Percentiles rank a stretch among this genome's conserved stretches.
Conservation (phyloP, 805 yeast species). For the Saccharomycopsis babjevae region DNA sequence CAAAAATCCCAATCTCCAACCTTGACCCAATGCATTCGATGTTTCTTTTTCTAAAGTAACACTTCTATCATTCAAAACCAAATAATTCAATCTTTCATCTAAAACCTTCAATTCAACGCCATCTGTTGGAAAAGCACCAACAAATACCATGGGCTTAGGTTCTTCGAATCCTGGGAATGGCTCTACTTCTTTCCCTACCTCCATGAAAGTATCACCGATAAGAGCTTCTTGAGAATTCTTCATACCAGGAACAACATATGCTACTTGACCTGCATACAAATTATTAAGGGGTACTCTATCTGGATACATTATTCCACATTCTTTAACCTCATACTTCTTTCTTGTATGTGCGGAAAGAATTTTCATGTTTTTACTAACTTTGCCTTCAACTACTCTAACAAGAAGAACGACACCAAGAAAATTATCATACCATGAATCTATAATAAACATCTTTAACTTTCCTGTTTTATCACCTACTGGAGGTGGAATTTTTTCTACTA, state of each 20-base stretch:
- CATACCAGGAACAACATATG: conserved; percentile 92
- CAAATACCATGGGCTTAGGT: conserved; percentile 96
- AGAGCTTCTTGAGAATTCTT: conserved; percentile 75
- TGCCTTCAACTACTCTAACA: conserved; percentile 79
- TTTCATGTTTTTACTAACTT: conserved; percentile 61
- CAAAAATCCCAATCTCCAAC: conserved; percentile 93
- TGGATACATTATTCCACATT: conserved; percentile 93
- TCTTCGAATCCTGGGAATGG: conserved; percentile 93
- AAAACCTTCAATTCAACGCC: conserved; percentile 80
- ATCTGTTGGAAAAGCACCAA: conserved; percentile 96
- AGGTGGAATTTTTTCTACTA: conserved; percentile 70
- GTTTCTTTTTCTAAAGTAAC: conserved; percentile 85
- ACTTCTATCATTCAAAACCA: conserved; percentile 85
- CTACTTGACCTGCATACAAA: conserved; percentile 86
- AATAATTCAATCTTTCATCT: conserved; percentile 82
- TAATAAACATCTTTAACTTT: conserved; percentile 67
- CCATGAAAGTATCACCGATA: conserved; percentile 84
- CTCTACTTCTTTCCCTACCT: conserved; percentile 47
- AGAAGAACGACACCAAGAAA: conserved; percentile 85
- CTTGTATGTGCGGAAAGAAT: conserved; percentile 69
- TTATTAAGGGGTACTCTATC: conserved; percentile 57
- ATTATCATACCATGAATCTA: conserved; percentile 97
- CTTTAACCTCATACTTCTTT: conserved; percentile 75
- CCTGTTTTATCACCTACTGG: conserved; percentile 47
- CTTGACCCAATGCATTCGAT: conserved; percentile 90